phyloP scores from a whole-genome alignment of 805 yeast genomes.

The Helenozyma rhizophorensis region DNA sequence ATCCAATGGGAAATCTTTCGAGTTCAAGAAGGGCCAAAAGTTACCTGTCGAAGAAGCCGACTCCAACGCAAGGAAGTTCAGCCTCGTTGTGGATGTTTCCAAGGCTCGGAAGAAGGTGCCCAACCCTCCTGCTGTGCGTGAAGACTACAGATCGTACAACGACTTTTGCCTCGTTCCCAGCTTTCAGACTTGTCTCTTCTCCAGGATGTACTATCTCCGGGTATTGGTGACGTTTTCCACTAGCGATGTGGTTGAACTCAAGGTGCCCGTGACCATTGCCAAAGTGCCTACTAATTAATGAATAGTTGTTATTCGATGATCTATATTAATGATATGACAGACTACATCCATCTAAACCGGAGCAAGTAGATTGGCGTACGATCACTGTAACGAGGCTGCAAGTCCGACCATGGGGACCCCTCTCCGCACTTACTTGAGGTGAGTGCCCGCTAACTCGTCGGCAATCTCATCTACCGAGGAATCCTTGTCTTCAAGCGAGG shows the following conservation, averaged over 20 bases:
- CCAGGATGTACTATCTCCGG: constrained; percentile 32
- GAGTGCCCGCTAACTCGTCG: constrained; percentile 52
- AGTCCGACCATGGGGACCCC: too few relatives aligned
- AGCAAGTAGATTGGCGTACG: too few relatives aligned
- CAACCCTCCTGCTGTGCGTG: constrained; percentile 1
- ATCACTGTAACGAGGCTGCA: too few relatives aligned
- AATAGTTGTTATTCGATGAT: too few relatives aligned
- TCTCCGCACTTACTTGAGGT: constrained; percentile 23
- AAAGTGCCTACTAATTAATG: constrained; percentile 13
- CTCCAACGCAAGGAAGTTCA: constrained; percentile 18
- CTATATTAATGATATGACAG: too few relatives aligned
- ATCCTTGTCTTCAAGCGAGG: constrained; percentile 27
- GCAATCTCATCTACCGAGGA: constrained; percentile 54
- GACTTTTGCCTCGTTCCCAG: constrained; percentile 35
- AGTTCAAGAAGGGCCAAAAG: constrained; percentile 2
- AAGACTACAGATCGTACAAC: constrained; percentile 12
- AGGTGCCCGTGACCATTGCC: constrained; percentile 28
- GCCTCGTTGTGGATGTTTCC: constrained; percentile 23
- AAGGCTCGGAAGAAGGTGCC: constrained; percentile 18
- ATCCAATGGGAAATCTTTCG: constrained; percentile 18
- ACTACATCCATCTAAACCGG: too few relatives aligned
- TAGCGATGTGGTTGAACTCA: constrained; percentile 19
- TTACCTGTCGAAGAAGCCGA: constrained; percentile 6
- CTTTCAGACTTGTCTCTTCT: constrained; percentile 33
- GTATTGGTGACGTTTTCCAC: constrained; percentile 18